Evolutionary conservation across 495 filamentous ascomycete species (phyloP), one percentile per base, ranked within the genome.

Genomic region (Talaromyces adpressus): DNA sequence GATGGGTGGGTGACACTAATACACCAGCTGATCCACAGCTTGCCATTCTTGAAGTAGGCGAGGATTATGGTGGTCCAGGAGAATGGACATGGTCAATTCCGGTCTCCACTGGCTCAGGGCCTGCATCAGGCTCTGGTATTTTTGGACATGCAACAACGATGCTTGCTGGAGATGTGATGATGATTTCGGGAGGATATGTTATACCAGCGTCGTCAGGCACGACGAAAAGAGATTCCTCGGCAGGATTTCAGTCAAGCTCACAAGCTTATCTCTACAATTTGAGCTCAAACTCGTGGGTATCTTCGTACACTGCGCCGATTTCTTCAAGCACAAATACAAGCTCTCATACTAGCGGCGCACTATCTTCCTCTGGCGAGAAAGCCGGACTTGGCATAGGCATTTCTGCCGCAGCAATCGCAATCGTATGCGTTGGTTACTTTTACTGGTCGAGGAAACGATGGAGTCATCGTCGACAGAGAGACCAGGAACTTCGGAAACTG

Each of bases 91-190:
- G 93, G 92, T 81, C 70, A 9, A 74, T 90, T 6, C 90, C 91
- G 0, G 66, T 68, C 16, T 68, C 71, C 5, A 62, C 63, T 32
- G 77, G 75, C 14, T 30, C 65, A n/a, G 77, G 74, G 1, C 73
- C 83, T 2, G 63, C 72, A 2, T 73, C 79, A 58, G 83, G 82
- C 6, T 67, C 78, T 3, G 92, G 91, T 0, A 76, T 95, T 3
- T 95, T 90, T 69, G 93, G 93, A 4, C 93, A 98, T 72, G 93
- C 89, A 2, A 91, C 91, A 4, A 83, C 79, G 5, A 84, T 97
- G 80, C 82, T 98, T 16, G 88, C 90, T 20, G 93, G 92, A 2
- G 89, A 88, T 65, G 83, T 96, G 0, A 91, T 98, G 90, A 90
- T 97, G 89, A 77, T 96, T 29, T 82, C 87, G 52, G 93, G 93